A percentile compares a stretch with the other conserved stretches of the same genome.
phyloP scores from a whole-genome alignment of 192 early-diverging fungal species.

The Jimgerdemannia lactiflua region DNA sequence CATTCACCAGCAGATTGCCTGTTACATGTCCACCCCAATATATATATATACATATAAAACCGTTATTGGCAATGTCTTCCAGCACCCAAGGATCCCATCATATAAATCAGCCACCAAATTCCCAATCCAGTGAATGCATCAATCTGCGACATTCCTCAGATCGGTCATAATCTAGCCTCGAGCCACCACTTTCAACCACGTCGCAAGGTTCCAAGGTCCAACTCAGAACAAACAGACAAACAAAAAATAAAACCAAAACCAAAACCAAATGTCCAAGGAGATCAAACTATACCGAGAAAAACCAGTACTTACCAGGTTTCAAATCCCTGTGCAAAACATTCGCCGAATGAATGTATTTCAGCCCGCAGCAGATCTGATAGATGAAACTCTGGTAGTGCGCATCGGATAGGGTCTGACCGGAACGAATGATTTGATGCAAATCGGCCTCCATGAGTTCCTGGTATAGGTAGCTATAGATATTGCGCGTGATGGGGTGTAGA shows the following conservation, averaged over 20 bases:
- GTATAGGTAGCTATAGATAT: constrained; percentile 68
- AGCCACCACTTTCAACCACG: no score
- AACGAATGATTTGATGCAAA: constrained; percentile 95
- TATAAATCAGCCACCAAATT: no score
- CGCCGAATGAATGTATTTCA: constrained; percentile 99
- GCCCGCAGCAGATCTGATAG: constrained; percentile 95
- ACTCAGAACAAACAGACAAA: no score
- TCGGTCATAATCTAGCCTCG: no score
- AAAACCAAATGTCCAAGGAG: no score
- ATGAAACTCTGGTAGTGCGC: constrained; percentile 99
- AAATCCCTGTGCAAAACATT: constrained; percentile 96
- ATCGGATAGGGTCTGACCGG: constrained; percentile 89
- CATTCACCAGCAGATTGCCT: constrained; percentile 93
- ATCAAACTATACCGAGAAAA: background rate
- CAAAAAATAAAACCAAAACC: no score
- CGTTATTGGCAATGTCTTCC: background rate
- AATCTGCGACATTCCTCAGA: no score
- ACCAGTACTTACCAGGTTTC: constrained; percentile 67
- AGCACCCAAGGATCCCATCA: no score
- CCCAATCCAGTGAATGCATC: no score
- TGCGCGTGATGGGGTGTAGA: background rate
- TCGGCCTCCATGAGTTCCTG: constrained; percentile 99
- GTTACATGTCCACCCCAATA: constrained; percentile 57
- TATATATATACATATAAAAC: constrained; percentile 54
- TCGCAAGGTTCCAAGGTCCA: no score